Conservation (phyloP, 345 rosid species). For the Lumnitzera littorea region DNA sequence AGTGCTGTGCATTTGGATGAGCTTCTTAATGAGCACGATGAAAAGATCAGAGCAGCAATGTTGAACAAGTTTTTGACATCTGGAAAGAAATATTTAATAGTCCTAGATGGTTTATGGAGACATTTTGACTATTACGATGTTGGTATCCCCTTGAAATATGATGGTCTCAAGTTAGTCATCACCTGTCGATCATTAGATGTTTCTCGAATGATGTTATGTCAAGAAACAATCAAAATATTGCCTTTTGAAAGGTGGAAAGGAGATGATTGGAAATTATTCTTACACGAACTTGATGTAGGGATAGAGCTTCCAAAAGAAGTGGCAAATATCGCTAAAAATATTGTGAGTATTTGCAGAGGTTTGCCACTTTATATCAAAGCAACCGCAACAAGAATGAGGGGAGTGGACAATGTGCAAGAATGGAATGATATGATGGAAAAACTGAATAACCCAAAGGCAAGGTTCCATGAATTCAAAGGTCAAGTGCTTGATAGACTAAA, state of each 20-base stretch:
- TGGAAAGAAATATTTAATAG: rapidly evolving
- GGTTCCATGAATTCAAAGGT: background rate
- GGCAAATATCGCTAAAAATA: background rate
- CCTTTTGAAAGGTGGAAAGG: background rate
- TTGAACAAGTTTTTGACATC: background rate
- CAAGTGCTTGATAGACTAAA: constrained; percentile 8
- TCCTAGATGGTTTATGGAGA: background rate
- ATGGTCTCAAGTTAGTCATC: background rate
- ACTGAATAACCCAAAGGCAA: background rate
- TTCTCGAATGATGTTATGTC: background rate
- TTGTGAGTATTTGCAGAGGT: constrained; percentile 8
- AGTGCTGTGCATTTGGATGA: background rate
- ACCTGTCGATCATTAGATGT: too few relatives aligned
- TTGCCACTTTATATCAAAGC: constrained; percentile 7
- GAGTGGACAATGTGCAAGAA: background rate
- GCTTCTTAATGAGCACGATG: background rate
- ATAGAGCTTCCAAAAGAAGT: background rate
- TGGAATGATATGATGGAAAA: constrained; percentile 9
- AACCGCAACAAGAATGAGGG: constrained; percentile 13
- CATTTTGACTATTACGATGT: background rate
- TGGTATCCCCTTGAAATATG: background rate
- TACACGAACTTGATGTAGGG: background rate
- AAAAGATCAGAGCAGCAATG: background rate
- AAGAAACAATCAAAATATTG: background rate
- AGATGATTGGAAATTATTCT: background rate